Evolutionary conservation across 2,329 filamentous ascomycete genomes (phyloP).

Genomic region (Setomelanomma holmii): DNA sequence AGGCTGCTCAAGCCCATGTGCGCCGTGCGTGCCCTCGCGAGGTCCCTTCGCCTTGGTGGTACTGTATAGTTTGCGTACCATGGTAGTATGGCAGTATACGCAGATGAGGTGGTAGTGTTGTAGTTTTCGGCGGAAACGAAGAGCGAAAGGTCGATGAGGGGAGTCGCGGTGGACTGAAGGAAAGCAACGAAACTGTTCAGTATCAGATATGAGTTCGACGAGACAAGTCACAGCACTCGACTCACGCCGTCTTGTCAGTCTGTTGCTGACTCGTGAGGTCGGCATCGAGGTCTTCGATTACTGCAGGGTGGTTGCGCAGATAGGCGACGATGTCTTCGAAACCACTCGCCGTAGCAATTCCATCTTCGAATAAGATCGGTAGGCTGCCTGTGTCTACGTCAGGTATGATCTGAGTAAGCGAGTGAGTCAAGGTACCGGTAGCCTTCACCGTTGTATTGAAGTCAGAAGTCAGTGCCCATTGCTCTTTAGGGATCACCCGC

Average conservation of each 20-base stretch:
- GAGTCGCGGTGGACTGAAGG: constrained; percentile 75
- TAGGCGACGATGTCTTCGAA: constrained; percentile 68
- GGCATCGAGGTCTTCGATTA: constrained; percentile 38
- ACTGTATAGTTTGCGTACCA: constrained; percentile 91
- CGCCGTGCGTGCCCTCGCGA: constrained; percentile 71
- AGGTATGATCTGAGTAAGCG: constrained; percentile 5
- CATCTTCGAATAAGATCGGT: constrained; percentile 64
- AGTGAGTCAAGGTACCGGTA: constrained; percentile 52
- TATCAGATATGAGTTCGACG: not conserved
- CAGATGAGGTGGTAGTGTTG: constrained; percentile 75
- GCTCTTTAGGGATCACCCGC: constrained; percentile 62
- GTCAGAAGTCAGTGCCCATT: constrained; percentile 50
- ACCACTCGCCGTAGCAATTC: constrained; percentile 62
- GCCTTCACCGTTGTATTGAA: constrained; percentile 74
- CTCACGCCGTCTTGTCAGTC: constrained; percentile 53
- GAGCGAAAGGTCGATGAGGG: constrained; percentile 83
- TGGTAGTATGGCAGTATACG: constrained; percentile 79
- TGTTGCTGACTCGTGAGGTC: constrained; percentile 38
- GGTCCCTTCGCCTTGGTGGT: constrained; percentile 73
- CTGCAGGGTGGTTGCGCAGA: constrained; percentile 49
- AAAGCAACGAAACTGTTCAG: constrained; percentile 64
- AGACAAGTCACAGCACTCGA: not conserved
- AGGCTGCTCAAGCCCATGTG: constrained; percentile 57
- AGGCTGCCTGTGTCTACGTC: constrained; percentile 57
- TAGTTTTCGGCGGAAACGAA: constrained; percentile 94